phyloP scores from a whole-genome alignment of 768 basidiomycete species.

The Hygrocybe punicea region DNA sequence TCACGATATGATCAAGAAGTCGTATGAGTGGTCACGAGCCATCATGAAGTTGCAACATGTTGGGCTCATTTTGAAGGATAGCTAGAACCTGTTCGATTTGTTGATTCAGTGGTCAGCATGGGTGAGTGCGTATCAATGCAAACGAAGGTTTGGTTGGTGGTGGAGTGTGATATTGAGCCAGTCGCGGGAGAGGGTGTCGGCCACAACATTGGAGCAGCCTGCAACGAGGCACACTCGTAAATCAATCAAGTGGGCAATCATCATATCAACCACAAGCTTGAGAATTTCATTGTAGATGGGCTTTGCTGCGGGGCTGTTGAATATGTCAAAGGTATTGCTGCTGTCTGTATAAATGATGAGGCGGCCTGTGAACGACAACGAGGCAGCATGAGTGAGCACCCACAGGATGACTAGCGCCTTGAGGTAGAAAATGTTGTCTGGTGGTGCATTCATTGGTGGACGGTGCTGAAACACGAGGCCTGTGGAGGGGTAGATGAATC shows the following conservation, averaged over 20 bases:
- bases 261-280: slow-evolving; percentile 11
- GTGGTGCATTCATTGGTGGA: background rate
- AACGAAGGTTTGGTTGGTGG: background rate
- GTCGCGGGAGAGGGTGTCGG: slow-evolving; percentile 14
- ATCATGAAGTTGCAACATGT: too few relatives aligned
- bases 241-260: slow-evolving; percentile 5
- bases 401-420: slow-evolving; percentile 23
- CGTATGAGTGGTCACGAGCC: too few relatives aligned
- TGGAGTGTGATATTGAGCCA: background rate
- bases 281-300: too few relatives aligned
- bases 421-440: too few relatives aligned
- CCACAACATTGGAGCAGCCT: slow-evolving; percentile 14
- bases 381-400: slow-evolving; percentile 10
- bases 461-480: slow-evolving; percentile 12
- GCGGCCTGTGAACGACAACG: too few relatives aligned
- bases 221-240: slow-evolving; percentile 16
- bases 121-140: too few relatives aligned
- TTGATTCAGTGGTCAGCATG: too few relatives aligned
- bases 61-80: too few relatives aligned
- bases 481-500: slow-evolving; percentile 18
- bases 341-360: slow-evolving; percentile 25
- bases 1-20: too few relatives aligned
- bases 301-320: too few relatives aligned
- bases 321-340: slow-evolving; percentile 24
- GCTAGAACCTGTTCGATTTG: too few relatives aligned